Evolutionary conservation across 2,329 filamentous ascomycete genomes (phyloP).

Genomic region (Hypoxylon sp.): DNA sequence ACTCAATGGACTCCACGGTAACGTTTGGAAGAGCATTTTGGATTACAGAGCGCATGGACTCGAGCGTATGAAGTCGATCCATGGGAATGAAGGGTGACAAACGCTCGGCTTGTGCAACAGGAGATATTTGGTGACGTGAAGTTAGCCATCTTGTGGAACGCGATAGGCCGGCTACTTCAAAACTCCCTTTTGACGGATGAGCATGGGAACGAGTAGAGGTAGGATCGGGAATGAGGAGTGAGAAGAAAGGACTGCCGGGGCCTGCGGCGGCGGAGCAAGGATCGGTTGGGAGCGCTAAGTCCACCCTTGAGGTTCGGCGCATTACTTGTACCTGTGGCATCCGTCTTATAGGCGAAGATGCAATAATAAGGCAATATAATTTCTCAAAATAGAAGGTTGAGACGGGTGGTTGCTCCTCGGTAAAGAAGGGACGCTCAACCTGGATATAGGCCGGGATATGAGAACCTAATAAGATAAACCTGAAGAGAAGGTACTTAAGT

Average conservation of each 20-base stretch:
- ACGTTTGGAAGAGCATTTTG: conserved; percentile 51
- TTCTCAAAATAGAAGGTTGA: conserved; percentile 41
- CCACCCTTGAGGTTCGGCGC: conserved; percentile 43
- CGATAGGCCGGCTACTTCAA: conserved; percentile 40
- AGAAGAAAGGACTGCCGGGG: conserved; percentile 43
- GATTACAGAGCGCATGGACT: conserved; percentile 55
- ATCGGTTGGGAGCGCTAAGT: conserved; percentile 43
- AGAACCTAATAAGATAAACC: conserved; percentile 23
- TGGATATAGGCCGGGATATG: conserved; percentile 31
- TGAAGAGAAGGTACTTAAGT: conserved; percentile 8
- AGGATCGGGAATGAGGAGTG: conserved; percentile 42
- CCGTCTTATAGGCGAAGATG: conserved; percentile 32
- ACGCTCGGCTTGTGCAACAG: conserved; percentile 46
- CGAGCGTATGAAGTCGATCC: conserved; percentile 50
- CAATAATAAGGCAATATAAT: conserved; percentile 34
- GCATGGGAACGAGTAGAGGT: conserved; percentile 36
- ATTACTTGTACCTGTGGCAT: conserved; percentile 44
- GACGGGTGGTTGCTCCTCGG: conserved; percentile 36
- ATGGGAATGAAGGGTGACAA: conserved; percentile 50
- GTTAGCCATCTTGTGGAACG: conserved; percentile 49
- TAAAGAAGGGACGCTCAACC: conserved; percentile 28
- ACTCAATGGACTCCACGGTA: conserved; percentile 52
- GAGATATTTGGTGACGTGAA: conserved; percentile 46
- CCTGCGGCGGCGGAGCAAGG: conserved; percentile 45
- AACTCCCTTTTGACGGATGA: conserved; percentile 46